Conservation (phyloP, 257 asterid species). For the Scutellaria baicalensis region DNA sequence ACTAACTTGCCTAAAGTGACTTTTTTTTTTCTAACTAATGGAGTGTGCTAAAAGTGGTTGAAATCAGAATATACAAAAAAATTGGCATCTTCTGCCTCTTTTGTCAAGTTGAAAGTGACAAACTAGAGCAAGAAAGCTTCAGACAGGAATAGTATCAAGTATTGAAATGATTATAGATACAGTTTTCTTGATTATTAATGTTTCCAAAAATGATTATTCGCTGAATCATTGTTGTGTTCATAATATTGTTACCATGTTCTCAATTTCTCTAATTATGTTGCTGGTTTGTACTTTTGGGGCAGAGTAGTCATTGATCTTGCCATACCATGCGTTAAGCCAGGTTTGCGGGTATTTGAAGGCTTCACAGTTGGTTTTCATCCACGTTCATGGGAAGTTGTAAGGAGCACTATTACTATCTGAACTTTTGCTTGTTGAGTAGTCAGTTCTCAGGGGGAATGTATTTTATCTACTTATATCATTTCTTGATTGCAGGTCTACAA, state of each 20-base stretch:
- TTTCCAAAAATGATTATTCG: neutral
- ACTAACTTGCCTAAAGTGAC: neutral
- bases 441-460: conserved; percentile 8
- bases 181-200: neutral
- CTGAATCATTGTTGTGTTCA: neutral
- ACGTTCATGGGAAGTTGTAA: conserved; percentile 90
- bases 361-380: conserved; percentile 96
- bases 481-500: conserved; percentile 58
- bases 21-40: neutral
- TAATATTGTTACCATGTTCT: neutral
- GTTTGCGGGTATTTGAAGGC: conserved; percentile 84
- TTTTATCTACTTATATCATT: neutral
- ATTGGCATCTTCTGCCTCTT: neutral
- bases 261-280: conserved; percentile 4
- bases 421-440: conserved; percentile 7
- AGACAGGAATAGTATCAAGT: neutral
- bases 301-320: conserved; percentile 87
- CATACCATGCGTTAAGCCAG: conserved; percentile 76
- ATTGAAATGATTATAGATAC: neutral
- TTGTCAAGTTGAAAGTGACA: neutral
- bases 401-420: conserved; percentile 12
- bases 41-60: neutral
- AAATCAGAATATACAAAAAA: neutral
- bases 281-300: conserved; percentile 24
- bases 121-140: conserved; percentile 9